Conservation (phyloP, 2,329 filamentous ascomycete genomes). For the Chalara sp. region DNA sequence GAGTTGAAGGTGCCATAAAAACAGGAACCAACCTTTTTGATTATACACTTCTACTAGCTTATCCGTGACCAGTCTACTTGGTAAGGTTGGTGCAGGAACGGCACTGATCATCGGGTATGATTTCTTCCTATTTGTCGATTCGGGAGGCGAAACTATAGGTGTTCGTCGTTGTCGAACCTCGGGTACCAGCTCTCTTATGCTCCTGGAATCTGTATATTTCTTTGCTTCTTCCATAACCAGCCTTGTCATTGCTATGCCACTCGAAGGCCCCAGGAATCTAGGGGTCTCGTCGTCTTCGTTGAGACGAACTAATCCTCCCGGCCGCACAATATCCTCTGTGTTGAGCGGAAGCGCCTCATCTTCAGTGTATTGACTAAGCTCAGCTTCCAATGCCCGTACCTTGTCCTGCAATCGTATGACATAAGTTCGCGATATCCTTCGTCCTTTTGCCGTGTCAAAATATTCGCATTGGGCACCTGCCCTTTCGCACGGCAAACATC, state of each 20-base stretch:
- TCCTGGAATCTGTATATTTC: conserved; percentile 82
- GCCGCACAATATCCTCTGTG: conserved; percentile 79
- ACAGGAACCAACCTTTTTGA: conserved; percentile 58
- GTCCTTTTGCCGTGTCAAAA: conserved; percentile 81
- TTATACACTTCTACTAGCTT: conserved; percentile 79
- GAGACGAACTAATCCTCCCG: conserved; percentile 77
- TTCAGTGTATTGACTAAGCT: conserved; percentile 72
- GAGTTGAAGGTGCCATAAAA: background rate
- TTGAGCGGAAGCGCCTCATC: conserved; percentile 66
- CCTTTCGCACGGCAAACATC: conserved; percentile 87
- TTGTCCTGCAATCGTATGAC: conserved; percentile 87
- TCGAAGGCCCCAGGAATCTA: conserved; percentile 87
- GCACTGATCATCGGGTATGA: conserved; percentile 88
- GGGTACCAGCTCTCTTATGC: conserved; percentile 86
- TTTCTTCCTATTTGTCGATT: conserved; percentile 59
- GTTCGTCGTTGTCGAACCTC: conserved; percentile 58
- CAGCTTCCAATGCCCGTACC: conserved; percentile 73
- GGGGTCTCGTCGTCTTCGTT: conserved; percentile 79
- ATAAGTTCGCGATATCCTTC: conserved; percentile 83
- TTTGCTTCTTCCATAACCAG: conserved; percentile 96
- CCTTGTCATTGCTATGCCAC: conserved; percentile 90
- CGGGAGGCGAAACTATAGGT: conserved; percentile 57
- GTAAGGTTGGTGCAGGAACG: conserved; percentile 69
- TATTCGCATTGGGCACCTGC: conserved; percentile 92
- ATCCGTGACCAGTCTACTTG: conserved; percentile 66